These are phyloP conservation scores for Cucurbita maxima DNA, from an alignment of 306 rosid genomes.

Conservation along the genomic window DNA sequence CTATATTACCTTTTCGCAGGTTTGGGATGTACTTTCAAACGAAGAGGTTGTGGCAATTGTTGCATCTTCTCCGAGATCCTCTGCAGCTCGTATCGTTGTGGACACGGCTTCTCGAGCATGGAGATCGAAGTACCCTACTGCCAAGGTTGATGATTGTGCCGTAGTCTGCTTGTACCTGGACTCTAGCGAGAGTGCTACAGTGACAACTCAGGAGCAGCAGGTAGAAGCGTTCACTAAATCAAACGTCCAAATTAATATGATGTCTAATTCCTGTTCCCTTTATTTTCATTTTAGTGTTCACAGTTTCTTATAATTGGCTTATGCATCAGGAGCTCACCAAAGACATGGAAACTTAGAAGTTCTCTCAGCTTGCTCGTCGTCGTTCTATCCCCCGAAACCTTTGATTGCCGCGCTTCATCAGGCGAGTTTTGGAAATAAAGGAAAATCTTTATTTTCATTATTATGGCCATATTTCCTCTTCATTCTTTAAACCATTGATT, in stretches of 20 bases:
- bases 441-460: background rate
- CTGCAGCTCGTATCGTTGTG: conserved; percentile 44
- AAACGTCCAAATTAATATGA: background rate
- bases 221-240: background rate
- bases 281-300: background rate
- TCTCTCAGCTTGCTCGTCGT: background rate
- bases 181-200: background rate
- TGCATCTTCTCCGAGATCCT: conserved; percentile 33
- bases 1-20: conserved; percentile 18
- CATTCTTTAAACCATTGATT: conserved; percentile 3
- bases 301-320: background rate
- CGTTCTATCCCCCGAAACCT: background rate
- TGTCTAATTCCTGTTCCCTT: background rate
- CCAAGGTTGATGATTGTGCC: conserved; percentile 69
- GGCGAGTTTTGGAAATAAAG: background rate
- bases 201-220: background rate
- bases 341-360: background rate
- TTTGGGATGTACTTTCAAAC: conserved; percentile 83
- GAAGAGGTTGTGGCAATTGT: conserved; percentile 52
- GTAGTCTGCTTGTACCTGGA: conserved; percentile 70
- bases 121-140: conserved; percentile 30
- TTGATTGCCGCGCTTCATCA: background rate
- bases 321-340: background rate
- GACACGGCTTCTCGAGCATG: conserved; percentile 55
- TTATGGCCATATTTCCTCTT: background rate